Percentiles rank a stretch among this genome's conserved stretches.
Evolutionary conservation across 2,329 filamentous ascomycete species (phyloP).

Genomic region (Fusarium liriodendri): DNA sequence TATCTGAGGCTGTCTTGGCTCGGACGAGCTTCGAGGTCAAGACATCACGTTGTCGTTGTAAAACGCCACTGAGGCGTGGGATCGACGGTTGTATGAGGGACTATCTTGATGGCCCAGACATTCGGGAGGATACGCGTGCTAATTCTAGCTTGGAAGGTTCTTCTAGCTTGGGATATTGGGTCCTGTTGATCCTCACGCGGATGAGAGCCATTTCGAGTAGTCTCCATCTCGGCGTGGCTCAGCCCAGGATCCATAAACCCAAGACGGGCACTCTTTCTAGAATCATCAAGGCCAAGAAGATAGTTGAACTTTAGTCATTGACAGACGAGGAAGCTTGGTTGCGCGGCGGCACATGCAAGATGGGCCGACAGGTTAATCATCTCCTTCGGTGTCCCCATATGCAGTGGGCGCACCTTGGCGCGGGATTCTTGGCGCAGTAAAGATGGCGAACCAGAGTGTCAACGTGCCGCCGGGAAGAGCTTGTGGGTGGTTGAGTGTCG

Average conservation of each 20-base stretch:
- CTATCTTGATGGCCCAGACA: not conserved
- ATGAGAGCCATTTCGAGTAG: not conserved
- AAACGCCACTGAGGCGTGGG: not conserved
- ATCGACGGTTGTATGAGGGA: not conserved
- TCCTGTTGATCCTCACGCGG: not conserved
- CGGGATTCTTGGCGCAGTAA: conserved; percentile 7
- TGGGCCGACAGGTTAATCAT: not conserved
- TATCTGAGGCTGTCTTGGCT: conserved; percentile 9
- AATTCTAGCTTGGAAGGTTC: not conserved
- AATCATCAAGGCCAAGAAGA: not conserved
- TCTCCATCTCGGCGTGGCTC: not conserved
- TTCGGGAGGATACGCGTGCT: not conserved
- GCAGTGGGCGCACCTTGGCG: not conserved
- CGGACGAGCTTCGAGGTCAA: not conserved
- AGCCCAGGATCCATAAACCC: not conserved
- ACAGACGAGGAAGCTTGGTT: not conserved
- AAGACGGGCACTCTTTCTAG: conserved; percentile 1
- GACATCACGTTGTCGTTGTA: not conserved
- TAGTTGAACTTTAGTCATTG: not conserved
- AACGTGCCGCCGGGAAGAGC: conserved; percentile 11
- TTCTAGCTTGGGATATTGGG: not conserved
- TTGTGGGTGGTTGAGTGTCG: not conserved
- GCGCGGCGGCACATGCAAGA: conserved; percentile 4
- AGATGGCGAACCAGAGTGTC: conserved; percentile 3
- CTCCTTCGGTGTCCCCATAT: not conserved